phyloP scores from a whole-genome alignment of 2,329 filamentous ascomycete species.

The Coleophoma cylindrospora region DNA sequence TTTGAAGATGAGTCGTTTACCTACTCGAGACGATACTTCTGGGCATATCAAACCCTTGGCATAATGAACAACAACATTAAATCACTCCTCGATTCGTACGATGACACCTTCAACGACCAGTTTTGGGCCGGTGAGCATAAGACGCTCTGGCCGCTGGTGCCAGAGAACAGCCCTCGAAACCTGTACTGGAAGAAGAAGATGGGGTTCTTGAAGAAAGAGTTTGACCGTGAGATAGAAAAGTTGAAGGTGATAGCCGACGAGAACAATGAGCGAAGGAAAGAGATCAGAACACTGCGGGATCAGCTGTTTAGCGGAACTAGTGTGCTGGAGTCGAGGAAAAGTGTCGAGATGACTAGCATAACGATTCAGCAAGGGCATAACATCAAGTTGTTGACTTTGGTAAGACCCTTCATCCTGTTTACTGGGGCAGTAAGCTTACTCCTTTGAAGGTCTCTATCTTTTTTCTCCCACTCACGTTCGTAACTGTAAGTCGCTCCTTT shows the following conservation, averaged over 20 bases:
- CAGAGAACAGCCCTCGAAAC: slow-evolving; percentile 36
- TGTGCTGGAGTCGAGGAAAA: slow-evolving; percentile 55
- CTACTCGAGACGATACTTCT: slow-evolving; percentile 57
- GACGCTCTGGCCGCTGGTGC: slow-evolving; percentile 49
- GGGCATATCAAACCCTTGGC: slow-evolving; percentile 56
- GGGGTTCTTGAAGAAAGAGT: slow-evolving; percentile 38
- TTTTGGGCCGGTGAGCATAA: slow-evolving; percentile 53
- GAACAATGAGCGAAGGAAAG: slow-evolving; percentile 48
- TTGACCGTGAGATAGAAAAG: slow-evolving; percentile 39
- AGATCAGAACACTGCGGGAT: slow-evolving; percentile 52
- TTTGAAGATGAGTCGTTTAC: slow-evolving; percentile 59
- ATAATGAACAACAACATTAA: slow-evolving; percentile 56
- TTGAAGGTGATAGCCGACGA: slow-evolving; percentile 14
- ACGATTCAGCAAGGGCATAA: slow-evolving; percentile 55
- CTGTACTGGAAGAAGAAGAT: slow-evolving; percentile 44
- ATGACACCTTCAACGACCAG: slow-evolving; percentile 51
- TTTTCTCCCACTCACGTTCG: neutral
- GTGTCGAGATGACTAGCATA: slow-evolving; percentile 48
- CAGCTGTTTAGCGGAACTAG: slow-evolving; percentile 60
- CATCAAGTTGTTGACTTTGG: slow-evolving; percentile 54
- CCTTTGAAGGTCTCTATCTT: neutral
- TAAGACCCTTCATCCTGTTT: slow-evolving; percentile 31
- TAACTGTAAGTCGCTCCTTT: slow-evolving; percentile 35
- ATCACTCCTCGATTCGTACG: slow-evolving; percentile 50
- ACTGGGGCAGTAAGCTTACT: neutral